Conservation (phyloP, 768 basidiomycete genomes). For the Phanerodontia chrysosporium region DNA sequence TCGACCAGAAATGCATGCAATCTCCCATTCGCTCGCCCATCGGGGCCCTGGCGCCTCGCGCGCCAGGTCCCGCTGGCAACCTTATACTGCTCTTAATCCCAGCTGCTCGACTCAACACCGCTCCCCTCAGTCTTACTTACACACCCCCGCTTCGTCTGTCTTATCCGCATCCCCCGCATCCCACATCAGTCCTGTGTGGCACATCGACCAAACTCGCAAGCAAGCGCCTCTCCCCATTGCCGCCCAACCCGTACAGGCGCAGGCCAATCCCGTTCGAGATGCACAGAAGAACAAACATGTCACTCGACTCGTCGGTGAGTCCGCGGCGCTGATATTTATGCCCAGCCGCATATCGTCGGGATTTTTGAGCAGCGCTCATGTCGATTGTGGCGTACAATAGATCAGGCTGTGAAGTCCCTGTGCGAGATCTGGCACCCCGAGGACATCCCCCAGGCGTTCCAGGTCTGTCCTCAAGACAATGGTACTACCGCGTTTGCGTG, state of each 20-base stretch:
- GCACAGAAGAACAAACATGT: slow-evolving; percentile 62
- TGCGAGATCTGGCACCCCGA: slow-evolving; percentile 80
- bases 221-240: slow-evolving; percentile 26
- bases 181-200: slow-evolving; percentile 30
- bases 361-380: not conserved
- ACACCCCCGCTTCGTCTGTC: slow-evolving; percentile 57
- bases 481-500: not conserved
- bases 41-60: slow-evolving; percentile 63
- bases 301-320: slow-evolving; percentile 66
- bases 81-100: slow-evolving; percentile 49
- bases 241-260: slow-evolving; percentile 17
- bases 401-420: slow-evolving; percentile 75
- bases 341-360: not conserved
- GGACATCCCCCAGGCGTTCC: slow-evolving; percentile 62
- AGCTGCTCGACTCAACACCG: slow-evolving; percentile 34
- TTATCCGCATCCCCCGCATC: slow-evolving; percentile 40
- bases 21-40: slow-evolving; percentile 57
- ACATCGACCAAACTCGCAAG: slow-evolving; percentile 27
- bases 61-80: slow-evolving; percentile 76
- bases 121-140: slow-evolving; percentile 40
- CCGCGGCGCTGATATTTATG: not conserved
- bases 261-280: slow-evolving; percentile 36
- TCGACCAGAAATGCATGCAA: slow-evolving; percentile 28
- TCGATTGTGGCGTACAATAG: slow-evolving; percentile 31
- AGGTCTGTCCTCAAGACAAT: slow-evolving; percentile 5